phyloP scores from a whole-genome alignment of 2,329 filamentous ascomycete genomes.

The Cordyceps cateniannulata region DNA sequence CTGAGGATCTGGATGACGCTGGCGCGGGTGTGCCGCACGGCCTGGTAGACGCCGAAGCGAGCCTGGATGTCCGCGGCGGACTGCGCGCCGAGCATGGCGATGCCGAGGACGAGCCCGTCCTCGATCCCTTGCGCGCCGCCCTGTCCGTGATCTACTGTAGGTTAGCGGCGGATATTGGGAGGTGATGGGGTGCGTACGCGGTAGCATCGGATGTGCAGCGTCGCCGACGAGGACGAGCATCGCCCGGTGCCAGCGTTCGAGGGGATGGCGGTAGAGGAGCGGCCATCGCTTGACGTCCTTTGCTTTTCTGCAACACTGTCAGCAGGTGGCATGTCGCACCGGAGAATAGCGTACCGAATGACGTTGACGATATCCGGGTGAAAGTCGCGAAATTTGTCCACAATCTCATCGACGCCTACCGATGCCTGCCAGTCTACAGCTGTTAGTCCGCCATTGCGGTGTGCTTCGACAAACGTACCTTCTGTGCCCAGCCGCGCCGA shows the following conservation, averaged over 20 bases:
- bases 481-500: slow-evolving; percentile 16
- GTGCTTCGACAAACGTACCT: slow-evolving; percentile 12
- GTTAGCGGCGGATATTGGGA: neutral
- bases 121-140: slow-evolving; percentile 30
- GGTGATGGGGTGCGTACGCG: slow-evolving; percentile 23
- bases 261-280: slow-evolving; percentile 27
- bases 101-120: slow-evolving; percentile 28
- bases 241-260: slow-evolving; percentile 26
- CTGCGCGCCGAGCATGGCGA: slow-evolving; percentile 20
- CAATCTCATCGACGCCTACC: slow-evolving; percentile 23
- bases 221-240: slow-evolving; percentile 29
- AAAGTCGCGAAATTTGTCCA: slow-evolving; percentile 23
- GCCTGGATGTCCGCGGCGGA: slow-evolving; percentile 17
- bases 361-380: slow-evolving; percentile 22
- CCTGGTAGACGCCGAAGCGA: slow-evolving; percentile 21
- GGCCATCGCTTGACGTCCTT: slow-evolving; percentile 29
- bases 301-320: slow-evolving; percentile 28
- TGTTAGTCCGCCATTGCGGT: neutral
- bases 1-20: slow-evolving; percentile 33
- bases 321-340: too few species aligned
- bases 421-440: slow-evolving; percentile 25
- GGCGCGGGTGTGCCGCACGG: slow-evolving; percentile 22
- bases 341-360: slow-evolving; percentile 14
- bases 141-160: slow-evolving; percentile 31
- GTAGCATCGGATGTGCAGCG: slow-evolving; percentile 33